Evolutionary conservation across 2,329 filamentous ascomycete genomes (phyloP).

Genomic region (Talaromyces atroroseus): DNA sequence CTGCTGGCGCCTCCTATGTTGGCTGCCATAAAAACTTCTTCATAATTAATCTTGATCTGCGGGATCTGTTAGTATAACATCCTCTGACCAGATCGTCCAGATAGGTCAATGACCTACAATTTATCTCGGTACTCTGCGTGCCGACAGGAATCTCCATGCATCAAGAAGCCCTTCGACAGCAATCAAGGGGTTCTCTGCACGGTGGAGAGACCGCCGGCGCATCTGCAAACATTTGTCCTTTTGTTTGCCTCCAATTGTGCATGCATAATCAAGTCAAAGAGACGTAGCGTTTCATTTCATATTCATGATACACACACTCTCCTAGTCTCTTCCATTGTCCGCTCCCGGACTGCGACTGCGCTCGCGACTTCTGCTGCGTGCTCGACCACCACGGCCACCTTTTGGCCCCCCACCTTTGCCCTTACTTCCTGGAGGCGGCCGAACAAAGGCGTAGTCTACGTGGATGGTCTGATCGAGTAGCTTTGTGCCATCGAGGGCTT

Average conservation of each 20-base stretch:
- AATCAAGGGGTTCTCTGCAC: neutral
- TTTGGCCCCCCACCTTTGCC: constrained; percentile 39
- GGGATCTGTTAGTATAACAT: neutral
- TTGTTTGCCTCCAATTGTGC: neutral
- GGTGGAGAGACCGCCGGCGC: constrained; percentile 6
- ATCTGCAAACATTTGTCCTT: constrained; percentile 4
- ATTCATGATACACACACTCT: constrained; percentile 10
- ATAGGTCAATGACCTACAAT: neutral
- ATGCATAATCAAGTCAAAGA: neutral
- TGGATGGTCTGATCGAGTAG: constrained; percentile 60
- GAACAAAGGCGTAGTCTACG: constrained; percentile 62
- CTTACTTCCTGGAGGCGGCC: constrained; percentile 49
- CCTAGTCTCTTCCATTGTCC: constrained; percentile 20
- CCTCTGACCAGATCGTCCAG: neutral
- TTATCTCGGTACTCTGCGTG: constrained; percentile 5
- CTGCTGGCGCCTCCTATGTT: neutral
- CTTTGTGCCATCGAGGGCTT: constrained; percentile 55
- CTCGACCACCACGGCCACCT: constrained; percentile 34
- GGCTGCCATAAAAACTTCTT: neutral
- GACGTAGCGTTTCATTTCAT: neutral
- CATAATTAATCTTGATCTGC: neutral
- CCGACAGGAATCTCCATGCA: constrained; percentile 6
- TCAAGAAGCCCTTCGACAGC: neutral
- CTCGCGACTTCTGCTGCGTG: constrained; percentile 41
- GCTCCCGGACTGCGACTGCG: constrained; percentile 41